A percentile compares a stretch with the other conserved stretches of the same genome.
phyloP scores from a whole-genome alignment of 2,329 filamentous ascomycete species.

The Sporothrix luriei region DNA sequence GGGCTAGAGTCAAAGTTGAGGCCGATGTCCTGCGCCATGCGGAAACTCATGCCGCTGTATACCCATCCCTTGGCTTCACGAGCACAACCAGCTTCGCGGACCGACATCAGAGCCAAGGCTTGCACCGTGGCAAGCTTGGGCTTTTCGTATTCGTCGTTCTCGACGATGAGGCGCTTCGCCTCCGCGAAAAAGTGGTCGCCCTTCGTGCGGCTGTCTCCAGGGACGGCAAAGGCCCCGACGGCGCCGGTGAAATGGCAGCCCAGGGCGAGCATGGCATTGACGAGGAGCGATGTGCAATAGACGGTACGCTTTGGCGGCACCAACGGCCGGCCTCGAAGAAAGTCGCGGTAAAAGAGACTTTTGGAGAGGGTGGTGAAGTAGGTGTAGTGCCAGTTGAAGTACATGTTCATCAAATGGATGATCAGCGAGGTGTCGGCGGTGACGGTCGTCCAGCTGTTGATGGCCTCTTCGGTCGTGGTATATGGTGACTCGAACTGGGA shows the following conservation, averaged over 20 bases:
- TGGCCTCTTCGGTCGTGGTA: constrained; percentile 62
- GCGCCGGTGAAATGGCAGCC: constrained; percentile 90
- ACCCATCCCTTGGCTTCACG: constrained; percentile 96
- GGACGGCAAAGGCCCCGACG: constrained; percentile 68
- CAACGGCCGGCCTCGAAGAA: constrained; percentile 67
- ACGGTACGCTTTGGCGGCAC: constrained; percentile 58
- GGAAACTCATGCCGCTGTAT: constrained; percentile 96
- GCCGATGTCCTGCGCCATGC: constrained; percentile 94
- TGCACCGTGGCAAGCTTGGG: constrained; percentile 88
- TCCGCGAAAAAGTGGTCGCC: constrained; percentile 96
- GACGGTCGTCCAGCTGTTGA: constrained; percentile 85
- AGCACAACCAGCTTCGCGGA: constrained; percentile 91
- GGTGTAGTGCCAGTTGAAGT: constrained; percentile 96
- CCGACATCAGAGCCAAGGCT: constrained; percentile 91
- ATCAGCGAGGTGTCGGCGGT: constrained; percentile 78
- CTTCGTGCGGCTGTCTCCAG: constrained; percentile 78
- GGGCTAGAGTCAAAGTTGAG: constrained; percentile 76
- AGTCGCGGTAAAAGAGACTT: constrained; percentile 83
- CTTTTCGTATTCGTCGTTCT: constrained; percentile 91
- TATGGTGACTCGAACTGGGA: constrained; percentile 49
- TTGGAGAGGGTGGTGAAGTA: constrained; percentile 93
- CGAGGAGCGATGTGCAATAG: constrained; percentile 85
- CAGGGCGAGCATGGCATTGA: constrained; percentile 90
- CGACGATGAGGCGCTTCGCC: constrained; percentile 83
- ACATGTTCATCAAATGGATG: constrained; percentile 90